These are phyloP conservation scores for Spiraea crenata DNA, from an alignment of 331 rosid genomes.

Conservation along the genomic window DNA sequence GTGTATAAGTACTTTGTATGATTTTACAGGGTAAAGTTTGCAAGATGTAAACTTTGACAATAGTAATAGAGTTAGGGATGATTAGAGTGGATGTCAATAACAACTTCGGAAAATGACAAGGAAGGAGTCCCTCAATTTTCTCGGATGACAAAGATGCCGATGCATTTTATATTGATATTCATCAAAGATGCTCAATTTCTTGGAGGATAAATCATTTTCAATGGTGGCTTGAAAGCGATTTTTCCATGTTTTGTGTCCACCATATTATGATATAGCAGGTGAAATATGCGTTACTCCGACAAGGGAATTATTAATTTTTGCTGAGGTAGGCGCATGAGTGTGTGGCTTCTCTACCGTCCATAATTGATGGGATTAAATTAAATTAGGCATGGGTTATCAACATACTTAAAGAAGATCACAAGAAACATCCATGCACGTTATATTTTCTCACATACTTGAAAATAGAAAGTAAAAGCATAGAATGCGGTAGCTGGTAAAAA, in stretches of 20 bases:
- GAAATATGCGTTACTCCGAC: conserved; percentile 10
- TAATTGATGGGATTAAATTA: neutral
- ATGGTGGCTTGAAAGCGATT: conserved; percentile 31
- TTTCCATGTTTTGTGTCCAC: conserved; percentile 24
- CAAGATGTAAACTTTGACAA: conserved; percentile 35
- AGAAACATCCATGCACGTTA: neutral
- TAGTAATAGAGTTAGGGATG: conserved; percentile 18
- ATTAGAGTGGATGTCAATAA: conserved; percentile 16
- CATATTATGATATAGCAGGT: neutral
- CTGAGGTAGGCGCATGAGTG: conserved; percentile 18
- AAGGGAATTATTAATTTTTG: conserved; percentile 15
- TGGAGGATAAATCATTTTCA: conserved; percentile 12
- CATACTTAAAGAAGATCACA: neutral
- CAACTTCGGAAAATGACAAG: conserved; percentile 23
- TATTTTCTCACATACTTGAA: neutral
- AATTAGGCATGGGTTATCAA: neutral
- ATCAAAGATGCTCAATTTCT: conserved; percentile 19
- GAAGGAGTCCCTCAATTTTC: conserved; percentile 36
- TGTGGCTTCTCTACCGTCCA: conserved; percentile 7
- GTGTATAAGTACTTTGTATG: too few species aligned
- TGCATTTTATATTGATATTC: too few species aligned
- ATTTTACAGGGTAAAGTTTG: neutral
- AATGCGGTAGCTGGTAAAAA: neutral
- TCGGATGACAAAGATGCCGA: conserved; percentile 27
- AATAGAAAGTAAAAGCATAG: neutral